These are phyloP conservation scores for Cyberlindnera maclurae DNA, from an alignment of 805 yeast species.

Conservation along the genomic window DNA sequence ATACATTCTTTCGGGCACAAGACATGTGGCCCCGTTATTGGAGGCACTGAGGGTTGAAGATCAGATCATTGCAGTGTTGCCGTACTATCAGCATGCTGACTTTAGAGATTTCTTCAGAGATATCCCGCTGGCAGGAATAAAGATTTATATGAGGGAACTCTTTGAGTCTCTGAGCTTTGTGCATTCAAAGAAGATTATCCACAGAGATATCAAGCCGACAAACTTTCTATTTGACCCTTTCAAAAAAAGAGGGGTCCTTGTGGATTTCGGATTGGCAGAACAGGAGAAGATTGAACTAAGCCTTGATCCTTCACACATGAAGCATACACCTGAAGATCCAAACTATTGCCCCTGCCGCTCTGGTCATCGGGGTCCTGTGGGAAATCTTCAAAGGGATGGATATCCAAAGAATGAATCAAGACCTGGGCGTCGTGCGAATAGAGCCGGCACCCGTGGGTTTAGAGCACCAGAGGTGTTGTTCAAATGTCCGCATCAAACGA, in stretches of 20 bases:
- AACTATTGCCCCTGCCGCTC: constrained; percentile 48
- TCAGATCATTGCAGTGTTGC: constrained; percentile 88
- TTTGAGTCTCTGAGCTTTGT: constrained; percentile 63
- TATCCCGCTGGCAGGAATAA: constrained; percentile 72
- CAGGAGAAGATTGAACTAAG: constrained; percentile 31
- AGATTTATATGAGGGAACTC: constrained; percentile 71
- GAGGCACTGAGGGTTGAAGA: constrained; percentile 85
- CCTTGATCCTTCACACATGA: constrained; percentile 3
- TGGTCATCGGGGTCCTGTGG: constrained; percentile 21
- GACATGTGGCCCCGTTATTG: constrained; percentile 78
- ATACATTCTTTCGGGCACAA: constrained; percentile 58
- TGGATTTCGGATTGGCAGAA: constrained; percentile 70
- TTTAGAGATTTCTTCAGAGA: constrained; percentile 82
- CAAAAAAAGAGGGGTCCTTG: constrained; percentile 51
- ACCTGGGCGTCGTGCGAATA: constrained; percentile 85
- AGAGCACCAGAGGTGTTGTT: constrained; percentile 72
- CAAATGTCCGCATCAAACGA: constrained; percentile 47
- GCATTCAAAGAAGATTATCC: constrained; percentile 64
- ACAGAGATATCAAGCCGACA: constrained; percentile 76
- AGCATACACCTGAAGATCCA: constrained; percentile 10
- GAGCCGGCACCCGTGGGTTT: constrained; percentile 91
- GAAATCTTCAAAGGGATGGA: constrained; percentile 37
- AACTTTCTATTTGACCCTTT: constrained; percentile 52
- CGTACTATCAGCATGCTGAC: constrained; percentile 86
- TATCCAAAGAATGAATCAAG: constrained; percentile 84